Evolutionary conservation across 768 basidiomycete species (phyloP), one percentile per base, ranked within the genome.

Genomic region (Lepiota brunneoincarnata): DNA sequence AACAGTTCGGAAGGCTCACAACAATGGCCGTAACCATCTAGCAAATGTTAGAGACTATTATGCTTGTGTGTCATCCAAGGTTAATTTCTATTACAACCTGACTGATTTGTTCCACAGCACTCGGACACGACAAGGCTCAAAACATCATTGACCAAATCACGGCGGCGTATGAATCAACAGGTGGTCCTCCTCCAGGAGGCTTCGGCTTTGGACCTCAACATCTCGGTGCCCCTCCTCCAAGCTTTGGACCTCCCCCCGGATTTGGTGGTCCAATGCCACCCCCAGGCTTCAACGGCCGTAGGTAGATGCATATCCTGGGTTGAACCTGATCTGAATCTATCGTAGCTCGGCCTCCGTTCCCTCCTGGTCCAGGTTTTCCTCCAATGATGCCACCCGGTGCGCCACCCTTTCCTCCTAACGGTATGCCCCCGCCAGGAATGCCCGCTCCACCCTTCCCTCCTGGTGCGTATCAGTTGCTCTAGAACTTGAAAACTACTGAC

Each of bases 111-210:
- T 53, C 61, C 40, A 56, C 48, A 91, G 89, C 89, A 1, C 82
- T 92, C 52, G 89, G 89, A 52, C 93, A 98, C 71, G 95, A 98
- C 80, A 96, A 96, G 70, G 95, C 96, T 15, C 97, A 99, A 71
- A 93, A 75, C 63, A 93, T 98, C 68, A 98, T 99, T 67, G 96
- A 99, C 80, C 92, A 96, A 71, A 98, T 99, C 70, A 95, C 93
- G 35, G 86, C 89, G 18, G 86, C 90, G 21, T 97, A 96, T 65
- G 96, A 98, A 72, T 81, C 80, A 24, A 85, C 89, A 39, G 86
- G 86, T 48, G 89, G 89, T 2, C 91, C 91, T 37, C 91, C 91
- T 59, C 89, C 89, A 10, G 91, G 91, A 48, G 91, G 91, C 3
- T 93, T 92, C 58, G 89, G 89, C 6, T 91, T 91, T 61, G 89